phyloP scores from a whole-genome alignment of 140 eudicot species.

The Cichorium intybus region DNA sequence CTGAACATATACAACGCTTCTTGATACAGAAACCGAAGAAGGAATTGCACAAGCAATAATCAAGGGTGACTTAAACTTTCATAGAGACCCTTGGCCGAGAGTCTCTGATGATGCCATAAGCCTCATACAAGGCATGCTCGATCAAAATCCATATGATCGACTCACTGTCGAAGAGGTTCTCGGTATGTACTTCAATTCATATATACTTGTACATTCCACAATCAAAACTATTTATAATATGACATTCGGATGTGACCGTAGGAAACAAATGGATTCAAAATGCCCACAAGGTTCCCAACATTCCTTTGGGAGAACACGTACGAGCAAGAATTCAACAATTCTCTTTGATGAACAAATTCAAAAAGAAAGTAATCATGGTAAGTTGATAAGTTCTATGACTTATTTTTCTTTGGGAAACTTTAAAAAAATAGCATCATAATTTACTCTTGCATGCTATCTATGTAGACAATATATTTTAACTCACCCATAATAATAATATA shows the following conservation, averaged over 20 bases:
- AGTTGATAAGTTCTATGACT: conserved; percentile 53
- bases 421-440: background rate
- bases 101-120: conserved; percentile 73
- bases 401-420: background rate
- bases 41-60: conserved; percentile 95
- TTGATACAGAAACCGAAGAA: conserved; percentile 83
- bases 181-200: conserved; percentile 31
- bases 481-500: background rate
- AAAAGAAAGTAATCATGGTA: conserved; percentile 83
- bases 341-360: conserved; percentile 91
- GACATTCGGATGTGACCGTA: conserved; percentile 10
- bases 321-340: conserved; percentile 77
- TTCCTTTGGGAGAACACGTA: conserved; percentile 71
- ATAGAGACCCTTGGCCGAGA: conserved; percentile 91
- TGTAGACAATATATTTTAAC: background rate
- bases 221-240: conserved; percentile 10
- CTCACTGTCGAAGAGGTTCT: conserved; percentile 73
- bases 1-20: background rate
- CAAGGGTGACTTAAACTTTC: conserved; percentile 59
- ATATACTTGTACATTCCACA: background rate
- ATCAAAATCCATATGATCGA: conserved; percentile 62
- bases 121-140: conserved; percentile 75
- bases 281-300: conserved; percentile 60
- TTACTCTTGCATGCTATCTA: background rate
- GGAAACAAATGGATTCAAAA: conserved; percentile 71